phyloP scores from a whole-genome alignment of 495 filamentous ascomycete species.

The Clohesyomyces aquaticus region DNA sequence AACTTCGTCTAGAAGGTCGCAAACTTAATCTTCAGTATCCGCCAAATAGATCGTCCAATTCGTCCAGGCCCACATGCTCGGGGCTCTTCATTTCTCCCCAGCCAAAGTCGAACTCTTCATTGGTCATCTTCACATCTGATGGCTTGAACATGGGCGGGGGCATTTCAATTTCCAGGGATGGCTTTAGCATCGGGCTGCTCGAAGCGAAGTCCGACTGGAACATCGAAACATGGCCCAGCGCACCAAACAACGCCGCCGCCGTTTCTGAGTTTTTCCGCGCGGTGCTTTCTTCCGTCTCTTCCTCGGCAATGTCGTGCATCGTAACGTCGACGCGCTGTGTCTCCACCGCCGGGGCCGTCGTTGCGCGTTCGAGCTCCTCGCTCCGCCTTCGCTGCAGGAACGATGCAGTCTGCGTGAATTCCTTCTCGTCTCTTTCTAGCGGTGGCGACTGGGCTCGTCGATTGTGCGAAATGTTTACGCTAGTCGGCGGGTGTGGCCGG shows the following conservation, averaged over 20 bases:
- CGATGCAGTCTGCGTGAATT: conserved; percentile 89
- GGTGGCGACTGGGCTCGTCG: conserved; percentile 78
- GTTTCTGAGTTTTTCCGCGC: conserved; percentile 47
- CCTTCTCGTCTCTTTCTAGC: conserved; percentile 91
- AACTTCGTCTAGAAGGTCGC: conserved; percentile 12
- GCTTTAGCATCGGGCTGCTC: conserved; percentile 46
- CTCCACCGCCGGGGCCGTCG: conserved; percentile 12
- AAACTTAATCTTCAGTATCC: conserved; percentile 48
- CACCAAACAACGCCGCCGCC: conserved; percentile 50
- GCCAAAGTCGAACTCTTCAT: conserved; percentile 26
- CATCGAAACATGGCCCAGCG: conserved; percentile 36
- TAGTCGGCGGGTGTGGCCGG: conserved; percentile 49
- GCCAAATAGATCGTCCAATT: conserved; percentile 86
- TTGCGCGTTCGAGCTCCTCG: conserved; percentile 17
- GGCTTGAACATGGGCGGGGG: conserved; percentile 22
- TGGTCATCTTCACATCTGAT: conserved; percentile 21
- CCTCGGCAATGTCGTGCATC: conserved; percentile 42
- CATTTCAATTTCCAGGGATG: conserved; percentile 29
- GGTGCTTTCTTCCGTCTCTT: conserved; percentile 47
- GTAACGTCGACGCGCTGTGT: conserved; percentile 18
- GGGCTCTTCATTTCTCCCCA: conserved; percentile 71
- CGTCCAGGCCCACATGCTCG: conserved; percentile 86
- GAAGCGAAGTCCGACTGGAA: conserved; percentile 32
- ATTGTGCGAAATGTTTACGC: conserved; percentile 58
- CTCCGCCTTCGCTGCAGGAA: conserved; percentile 68